Conservation (phyloP, 2,329 filamentous ascomycete genomes). For the Berkeleyomyces basicola region DNA sequence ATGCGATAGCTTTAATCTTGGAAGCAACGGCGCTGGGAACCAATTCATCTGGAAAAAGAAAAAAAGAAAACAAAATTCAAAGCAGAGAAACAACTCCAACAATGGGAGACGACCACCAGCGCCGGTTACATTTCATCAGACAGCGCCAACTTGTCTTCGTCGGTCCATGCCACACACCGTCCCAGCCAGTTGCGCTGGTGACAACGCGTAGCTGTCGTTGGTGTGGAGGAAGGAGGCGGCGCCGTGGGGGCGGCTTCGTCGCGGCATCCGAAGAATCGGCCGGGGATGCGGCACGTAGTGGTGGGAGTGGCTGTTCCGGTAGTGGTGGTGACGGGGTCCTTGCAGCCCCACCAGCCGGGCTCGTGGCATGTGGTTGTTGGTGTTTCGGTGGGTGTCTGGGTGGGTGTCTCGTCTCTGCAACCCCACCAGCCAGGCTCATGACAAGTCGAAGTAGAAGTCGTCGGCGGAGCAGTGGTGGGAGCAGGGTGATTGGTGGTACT, state of each 20-base stretch:
- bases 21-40: not conserved
- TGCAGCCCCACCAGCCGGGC: constrained; percentile 52
- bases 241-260: constrained; percentile 22
- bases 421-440: constrained; percentile 14
- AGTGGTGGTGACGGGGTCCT: constrained; percentile 28
- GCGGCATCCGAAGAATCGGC: constrained; percentile 32
- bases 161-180: constrained; percentile 24
- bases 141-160: constrained; percentile 16
- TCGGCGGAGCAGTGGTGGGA: constrained; percentile 18
- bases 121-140: constrained; percentile 21
- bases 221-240: constrained; percentile 17
- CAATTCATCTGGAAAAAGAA: not conserved
- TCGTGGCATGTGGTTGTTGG: constrained; percentile 38
- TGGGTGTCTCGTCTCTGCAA: constrained; percentile 16
- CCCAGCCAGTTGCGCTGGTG: constrained; percentile 26
- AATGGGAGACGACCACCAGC: not conserved
- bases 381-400: constrained; percentile 27
- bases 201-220: constrained; percentile 20
- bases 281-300: constrained; percentile 29
- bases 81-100: not conserved
- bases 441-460: constrained; percentile 17
- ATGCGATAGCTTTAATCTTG: not conserved
- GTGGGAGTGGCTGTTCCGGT: constrained; percentile 18
- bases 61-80: not conserved
- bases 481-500: constrained; percentile 22